Percentiles rank a stretch among this genome's conserved stretches.
Conservation (phyloP, 1,284 basidiomycete species). For the Moesziomyces sp. region DNA sequence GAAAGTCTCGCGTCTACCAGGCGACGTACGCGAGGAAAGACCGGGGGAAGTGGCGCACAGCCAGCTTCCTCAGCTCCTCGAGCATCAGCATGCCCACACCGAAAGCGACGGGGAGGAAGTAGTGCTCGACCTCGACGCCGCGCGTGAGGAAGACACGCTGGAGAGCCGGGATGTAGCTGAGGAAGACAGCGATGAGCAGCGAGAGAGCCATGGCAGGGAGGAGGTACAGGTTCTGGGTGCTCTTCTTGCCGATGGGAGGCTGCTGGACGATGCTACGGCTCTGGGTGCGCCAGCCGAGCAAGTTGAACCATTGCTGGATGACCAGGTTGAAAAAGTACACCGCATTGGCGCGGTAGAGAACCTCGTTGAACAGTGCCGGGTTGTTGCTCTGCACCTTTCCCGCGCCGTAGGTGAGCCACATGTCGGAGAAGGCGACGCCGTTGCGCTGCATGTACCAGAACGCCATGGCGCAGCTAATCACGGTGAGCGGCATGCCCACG, state of each 20-base stretch:
- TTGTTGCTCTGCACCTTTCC: slow-evolving; percentile 67
- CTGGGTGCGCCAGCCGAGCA: slow-evolving; percentile 70
- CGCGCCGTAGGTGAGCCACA: slow-evolving; percentile 72
- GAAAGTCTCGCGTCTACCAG: slow-evolving; percentile 40
- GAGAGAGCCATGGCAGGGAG: slow-evolving; percentile 48
- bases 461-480: slow-evolving; percentile 70
- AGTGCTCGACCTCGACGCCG: slow-evolving; percentile 71
- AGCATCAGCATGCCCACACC: slow-evolving; percentile 67
- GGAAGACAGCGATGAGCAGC: slow-evolving; percentile 44
- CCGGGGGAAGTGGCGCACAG: slow-evolving; percentile 50
- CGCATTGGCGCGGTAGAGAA: slow-evolving; percentile 67
- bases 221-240: slow-evolving; percentile 37
- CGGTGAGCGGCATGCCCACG: slow-evolving; percentile 72
- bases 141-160: slow-evolving; percentile 28
- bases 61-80: slow-evolving; percentile 62
- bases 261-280: slow-evolving; percentile 68
- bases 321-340: slow-evolving; percentile 75
- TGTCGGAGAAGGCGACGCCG: slow-evolving; percentile 52
- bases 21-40: slow-evolving; percentile 51
- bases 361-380: slow-evolving; percentile 67
- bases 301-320: slow-evolving; percentile 75
- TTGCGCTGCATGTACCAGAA: slow-evolving; percentile 70
- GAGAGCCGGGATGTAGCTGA: slow-evolving; percentile 42
- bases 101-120: slow-evolving; percentile 71
- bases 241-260: slow-evolving; percentile 30